Evolutionary conservation across 306 rosid species (phyloP).

Genomic region (Hippophae tibetana): DNA sequence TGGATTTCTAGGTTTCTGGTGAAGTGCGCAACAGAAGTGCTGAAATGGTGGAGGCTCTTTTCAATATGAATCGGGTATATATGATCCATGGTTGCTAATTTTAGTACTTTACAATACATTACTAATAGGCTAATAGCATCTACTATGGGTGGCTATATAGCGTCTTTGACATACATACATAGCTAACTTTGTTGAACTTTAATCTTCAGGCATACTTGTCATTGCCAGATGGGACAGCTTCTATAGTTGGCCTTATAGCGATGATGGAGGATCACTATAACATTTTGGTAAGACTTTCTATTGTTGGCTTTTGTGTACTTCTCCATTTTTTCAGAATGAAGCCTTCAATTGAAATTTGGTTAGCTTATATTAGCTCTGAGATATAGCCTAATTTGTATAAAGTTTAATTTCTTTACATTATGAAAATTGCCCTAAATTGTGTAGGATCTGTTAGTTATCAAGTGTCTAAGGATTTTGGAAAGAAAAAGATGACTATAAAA

Average conservation of each 20-base stretch:
- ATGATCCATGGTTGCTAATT: slow-evolving; percentile 15
- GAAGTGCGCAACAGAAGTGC: slow-evolving; percentile 36
- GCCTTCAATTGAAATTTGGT: too few relatives aligned
- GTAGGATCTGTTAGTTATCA: too few relatives aligned
- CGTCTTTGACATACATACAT: slow-evolving; percentile 8
- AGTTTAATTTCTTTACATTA: too few relatives aligned
- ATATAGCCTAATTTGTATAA: too few relatives aligned
- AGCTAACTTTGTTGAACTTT: slow-evolving; percentile 8
- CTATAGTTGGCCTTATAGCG: slow-evolving; percentile 73
- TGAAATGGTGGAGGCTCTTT: slow-evolving; percentile 79
- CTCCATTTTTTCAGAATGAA: too few relatives aligned
- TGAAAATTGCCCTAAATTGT: too few relatives aligned
- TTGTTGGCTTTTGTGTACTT: background rate
- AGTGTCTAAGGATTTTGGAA: too few relatives aligned
- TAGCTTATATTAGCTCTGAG: too few relatives aligned
- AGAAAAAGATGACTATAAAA: too few relatives aligned
- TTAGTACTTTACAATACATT: slow-evolving; percentile 7
- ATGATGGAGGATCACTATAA: slow-evolving; percentile 86
- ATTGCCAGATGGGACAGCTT: slow-evolving; percentile 81
- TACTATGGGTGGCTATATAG: slow-evolving; percentile 8
- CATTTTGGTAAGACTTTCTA: slow-evolving; percentile 46
- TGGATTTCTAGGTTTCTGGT: slow-evolving; percentile 52
- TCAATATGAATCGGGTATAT: slow-evolving; percentile 55
- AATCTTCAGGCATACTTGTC: slow-evolving; percentile 74
- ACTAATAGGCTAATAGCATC: background rate